A percentile compares a stretch with the other conserved stretches of the same genome.
Conservation (phyloP, 441 rosid species). For the Brassica hybrid region DNA sequence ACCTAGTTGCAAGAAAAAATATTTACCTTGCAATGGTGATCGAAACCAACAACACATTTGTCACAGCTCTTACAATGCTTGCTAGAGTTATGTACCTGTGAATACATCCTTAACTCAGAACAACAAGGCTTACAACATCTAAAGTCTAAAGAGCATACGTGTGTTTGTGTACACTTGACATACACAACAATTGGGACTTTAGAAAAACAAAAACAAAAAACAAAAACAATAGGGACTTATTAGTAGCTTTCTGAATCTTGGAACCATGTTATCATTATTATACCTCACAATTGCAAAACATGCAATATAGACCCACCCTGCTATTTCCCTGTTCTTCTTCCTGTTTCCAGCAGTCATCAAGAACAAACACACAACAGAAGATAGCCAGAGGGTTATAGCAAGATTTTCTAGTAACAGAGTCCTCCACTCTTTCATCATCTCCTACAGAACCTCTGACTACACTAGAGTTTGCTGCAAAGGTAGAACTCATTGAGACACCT, state of each 20-base stretch:
- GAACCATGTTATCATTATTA: constrained; percentile 9
- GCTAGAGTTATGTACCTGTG: constrained; percentile 68
- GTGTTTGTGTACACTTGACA: too few relatives aligned
- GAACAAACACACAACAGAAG: constrained; percentile 61
- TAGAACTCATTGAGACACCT: constrained; percentile 73
- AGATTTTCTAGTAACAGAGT: constrained; percentile 9
- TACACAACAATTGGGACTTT: neutral
- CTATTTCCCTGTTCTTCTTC: constrained; percentile 48
- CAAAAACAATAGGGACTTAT: too few relatives aligned
- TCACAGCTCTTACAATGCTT: constrained; percentile 76
- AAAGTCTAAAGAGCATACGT: too few relatives aligned
- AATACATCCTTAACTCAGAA: too few relatives aligned
- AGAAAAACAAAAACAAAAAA: too few relatives aligned
- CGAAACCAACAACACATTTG: constrained; percentile 71
- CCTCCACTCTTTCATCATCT: constrained; percentile 51
- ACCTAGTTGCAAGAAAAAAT: constrained; percentile 21
- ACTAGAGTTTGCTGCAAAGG: constrained; percentile 64
- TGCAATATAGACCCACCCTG: constrained; percentile 69
- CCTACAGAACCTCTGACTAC: constrained; percentile 66
- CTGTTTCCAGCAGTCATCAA: constrained; percentile 69
- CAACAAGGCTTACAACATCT: neutral
- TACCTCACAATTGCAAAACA: constrained; percentile 74
- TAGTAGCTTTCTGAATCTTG: neutral
- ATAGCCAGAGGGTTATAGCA: constrained; percentile 48
- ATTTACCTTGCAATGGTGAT: constrained; percentile 76